phyloP scores from a whole-genome alignment of 805 yeast genomes.

The Ogataea philodendri region DNA sequence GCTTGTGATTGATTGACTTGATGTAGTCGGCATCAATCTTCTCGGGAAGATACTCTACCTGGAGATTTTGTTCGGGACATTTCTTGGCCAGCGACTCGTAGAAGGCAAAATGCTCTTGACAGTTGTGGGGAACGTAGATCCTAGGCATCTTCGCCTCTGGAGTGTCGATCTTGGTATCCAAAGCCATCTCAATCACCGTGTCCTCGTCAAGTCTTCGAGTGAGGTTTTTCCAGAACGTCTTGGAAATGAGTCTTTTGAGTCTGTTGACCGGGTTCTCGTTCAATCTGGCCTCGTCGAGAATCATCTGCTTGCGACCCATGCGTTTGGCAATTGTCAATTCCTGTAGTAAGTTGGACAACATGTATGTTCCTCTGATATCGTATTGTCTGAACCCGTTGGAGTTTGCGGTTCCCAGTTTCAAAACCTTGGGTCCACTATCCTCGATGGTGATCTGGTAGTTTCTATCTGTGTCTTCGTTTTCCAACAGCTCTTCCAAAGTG shows the following conservation, averaged over 20 bases:
- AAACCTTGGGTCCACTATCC: slow-evolving; percentile 81
- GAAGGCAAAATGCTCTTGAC: slow-evolving; percentile 71
- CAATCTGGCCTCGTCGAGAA: slow-evolving; percentile 77
- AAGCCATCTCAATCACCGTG: slow-evolving; percentile 66
- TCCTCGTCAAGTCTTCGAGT: slow-evolving; percentile 67
- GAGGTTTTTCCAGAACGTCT: slow-evolving; percentile 76
- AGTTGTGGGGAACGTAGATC: slow-evolving; percentile 69
- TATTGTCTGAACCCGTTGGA: slow-evolving; percentile 75
- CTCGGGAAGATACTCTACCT: slow-evolving; percentile 76
- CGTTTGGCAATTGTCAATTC: slow-evolving; percentile 84
- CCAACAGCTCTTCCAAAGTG: slow-evolving; percentile 66
- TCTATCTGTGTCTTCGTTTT: slow-evolving; percentile 79
- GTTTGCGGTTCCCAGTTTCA: slow-evolving; percentile 76
- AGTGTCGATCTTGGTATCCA: slow-evolving; percentile 71
- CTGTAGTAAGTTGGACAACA: slow-evolving; percentile 81
- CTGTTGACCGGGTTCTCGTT: slow-evolving; percentile 86
- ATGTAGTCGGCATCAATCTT: slow-evolving; percentile 75
- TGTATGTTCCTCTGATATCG: slow-evolving; percentile 83
- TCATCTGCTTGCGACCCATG: slow-evolving; percentile 72
- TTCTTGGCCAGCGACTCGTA: slow-evolving; percentile 51
- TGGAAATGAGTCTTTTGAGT: slow-evolving; percentile 66
- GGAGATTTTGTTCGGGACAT: slow-evolving; percentile 57
- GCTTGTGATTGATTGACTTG: slow-evolving; percentile 70
- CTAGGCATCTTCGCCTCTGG: slow-evolving; percentile 65
- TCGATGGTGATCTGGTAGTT: slow-evolving; percentile 84